Percentiles rank a stretch among this genome's conserved stretches.
Evolutionary conservation across 495 filamentous ascomycete species (phyloP).

Genomic region (Hyaloscypha finlandica): DNA sequence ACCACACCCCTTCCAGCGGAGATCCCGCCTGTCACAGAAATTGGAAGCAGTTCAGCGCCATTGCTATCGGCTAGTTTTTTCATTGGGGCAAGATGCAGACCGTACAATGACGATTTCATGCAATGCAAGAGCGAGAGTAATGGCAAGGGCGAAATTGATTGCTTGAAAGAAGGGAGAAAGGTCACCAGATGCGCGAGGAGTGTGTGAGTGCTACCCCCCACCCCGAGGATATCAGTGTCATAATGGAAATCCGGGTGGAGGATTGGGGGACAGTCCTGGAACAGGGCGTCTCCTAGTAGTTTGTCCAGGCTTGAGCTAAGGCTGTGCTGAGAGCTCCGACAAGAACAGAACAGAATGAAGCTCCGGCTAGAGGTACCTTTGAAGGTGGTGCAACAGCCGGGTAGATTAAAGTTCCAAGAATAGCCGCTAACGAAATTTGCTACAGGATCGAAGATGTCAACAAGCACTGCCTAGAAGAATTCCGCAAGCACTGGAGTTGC

Average conservation of each 20-base stretch:
- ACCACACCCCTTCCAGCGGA: conserved; percentile 90
- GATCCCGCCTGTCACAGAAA: conserved; percentile 88
- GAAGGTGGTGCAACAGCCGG: neutral
- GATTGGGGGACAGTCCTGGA: no score
- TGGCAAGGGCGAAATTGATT: conserved; percentile 89
- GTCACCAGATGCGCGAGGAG: conserved; percentile 95
- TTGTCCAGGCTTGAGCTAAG: neutral
- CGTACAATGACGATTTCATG: conserved; percentile 99
- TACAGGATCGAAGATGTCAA: conserved; percentile 90
- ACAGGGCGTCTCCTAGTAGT: no score
- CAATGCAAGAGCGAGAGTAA: conserved; percentile 91
- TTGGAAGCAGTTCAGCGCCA: conserved; percentile 89
- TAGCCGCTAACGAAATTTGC: neutral
- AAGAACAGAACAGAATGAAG: neutral
- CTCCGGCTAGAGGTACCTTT: no score
- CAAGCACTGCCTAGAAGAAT: conserved; percentile 86
- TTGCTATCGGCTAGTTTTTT: conserved; percentile 92
- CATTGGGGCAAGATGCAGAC: conserved; percentile 90
- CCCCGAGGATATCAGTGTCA: no score
- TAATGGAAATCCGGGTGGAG: no score
- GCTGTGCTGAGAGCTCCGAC: neutral
- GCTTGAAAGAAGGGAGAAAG: conserved; percentile 92
- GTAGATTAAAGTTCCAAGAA: neutral
- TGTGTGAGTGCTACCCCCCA: conserved; percentile 68
- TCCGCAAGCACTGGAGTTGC: conserved; percentile 91